Conservation (phyloP, 495 filamentous ascomycete genomes). For the Rusavskia elegans region DNA sequence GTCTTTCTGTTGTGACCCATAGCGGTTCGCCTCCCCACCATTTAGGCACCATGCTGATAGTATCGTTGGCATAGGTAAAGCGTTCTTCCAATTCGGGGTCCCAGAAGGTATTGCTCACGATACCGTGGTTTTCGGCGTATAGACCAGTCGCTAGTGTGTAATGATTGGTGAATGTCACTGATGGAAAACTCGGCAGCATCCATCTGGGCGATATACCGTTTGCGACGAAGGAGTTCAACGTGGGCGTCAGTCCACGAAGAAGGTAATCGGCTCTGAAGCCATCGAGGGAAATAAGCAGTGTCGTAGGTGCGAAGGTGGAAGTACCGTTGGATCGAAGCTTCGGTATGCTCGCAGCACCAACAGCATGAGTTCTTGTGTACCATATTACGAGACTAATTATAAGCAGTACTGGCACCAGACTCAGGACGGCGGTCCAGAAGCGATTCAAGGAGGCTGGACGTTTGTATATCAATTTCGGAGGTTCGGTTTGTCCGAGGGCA, state of each 20-base stretch:
- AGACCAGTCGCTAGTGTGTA: constrained; percentile 87
- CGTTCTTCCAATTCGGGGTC: constrained; percentile 59
- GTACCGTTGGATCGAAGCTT: constrained; percentile 28
- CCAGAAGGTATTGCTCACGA: constrained; percentile 91
- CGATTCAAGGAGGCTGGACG: no score
- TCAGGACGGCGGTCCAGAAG: no score
- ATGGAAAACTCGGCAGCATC: constrained; percentile 87
- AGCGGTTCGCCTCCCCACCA: constrained; percentile 93
- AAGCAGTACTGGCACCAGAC: no score
- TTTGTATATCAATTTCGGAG: no score
- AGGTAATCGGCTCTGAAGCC: constrained; percentile 94
- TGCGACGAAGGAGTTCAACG: constrained; percentile 60
- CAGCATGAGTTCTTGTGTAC: no score
- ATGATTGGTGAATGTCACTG: constrained; percentile 95
- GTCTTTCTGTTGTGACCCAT: constrained; percentile 79
- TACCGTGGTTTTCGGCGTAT: constrained; percentile 81
- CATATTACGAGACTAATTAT: no score
- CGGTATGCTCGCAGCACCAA: no score
- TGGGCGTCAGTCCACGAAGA: constrained; percentile 63
- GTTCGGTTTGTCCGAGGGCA: no score
- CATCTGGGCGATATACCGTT: constrained; percentile 77
- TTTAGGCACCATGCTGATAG: constrained; percentile 54
- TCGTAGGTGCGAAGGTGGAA: constrained; percentile 76
- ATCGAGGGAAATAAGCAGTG: constrained; percentile 84
- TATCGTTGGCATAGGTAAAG: constrained; percentile 72